Base-by-base conservation (phyloP, 2,329 filamentous ascomycete genomes). In the Chlorencoelia australis region DNA sequence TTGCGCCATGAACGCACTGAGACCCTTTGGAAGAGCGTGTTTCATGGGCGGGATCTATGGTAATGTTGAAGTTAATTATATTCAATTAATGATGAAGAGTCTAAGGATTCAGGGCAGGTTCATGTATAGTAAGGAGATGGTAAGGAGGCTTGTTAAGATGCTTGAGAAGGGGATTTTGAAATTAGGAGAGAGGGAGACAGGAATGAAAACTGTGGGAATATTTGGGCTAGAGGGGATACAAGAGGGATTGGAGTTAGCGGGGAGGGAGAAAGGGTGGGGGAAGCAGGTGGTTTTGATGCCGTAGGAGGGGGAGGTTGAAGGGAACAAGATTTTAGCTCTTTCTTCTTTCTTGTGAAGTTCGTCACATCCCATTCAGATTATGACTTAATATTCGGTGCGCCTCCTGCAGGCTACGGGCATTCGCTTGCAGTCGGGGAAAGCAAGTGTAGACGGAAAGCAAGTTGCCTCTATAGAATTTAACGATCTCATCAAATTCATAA, bases 111-210 rank as follows among this genome's bases (percentile, higher is more conserved):
- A 35, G 30, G 43, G 26, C 11, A 43, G 15, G 22, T 40, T 41
- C 15, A 38, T 38, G 41, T 40, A 40, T 40, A 31, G 21, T 19
- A 26, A 25, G 29, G 35, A 42, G 25, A 34, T 30, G 24, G 18
- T 42, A 5, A 29, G 37, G 15, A 16, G 34, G 21, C 27, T 39
- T 7, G 22, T 46, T 15, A 25, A 38, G 21, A 41, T 44, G 35
- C 32, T 44, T 16, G 41, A 44, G 31, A 41, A 30, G 30, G 38
- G 35, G 16, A 44, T 37, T 40, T 34, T 46, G 29, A 39, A 41
- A 27, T 37, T 44, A 35, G 39, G 35, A 17, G 21, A 34, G 21
- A 13, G 10, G 13, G 20, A 9, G 14, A 33, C 26, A 29, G 38
- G 35, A 25, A 5, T 22, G 7, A 40, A 25, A 19, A 38, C 10